phyloP scores from a whole-genome alignment of 2,329 filamentous ascomycete genomes.

The Nemania sp. region DNA sequence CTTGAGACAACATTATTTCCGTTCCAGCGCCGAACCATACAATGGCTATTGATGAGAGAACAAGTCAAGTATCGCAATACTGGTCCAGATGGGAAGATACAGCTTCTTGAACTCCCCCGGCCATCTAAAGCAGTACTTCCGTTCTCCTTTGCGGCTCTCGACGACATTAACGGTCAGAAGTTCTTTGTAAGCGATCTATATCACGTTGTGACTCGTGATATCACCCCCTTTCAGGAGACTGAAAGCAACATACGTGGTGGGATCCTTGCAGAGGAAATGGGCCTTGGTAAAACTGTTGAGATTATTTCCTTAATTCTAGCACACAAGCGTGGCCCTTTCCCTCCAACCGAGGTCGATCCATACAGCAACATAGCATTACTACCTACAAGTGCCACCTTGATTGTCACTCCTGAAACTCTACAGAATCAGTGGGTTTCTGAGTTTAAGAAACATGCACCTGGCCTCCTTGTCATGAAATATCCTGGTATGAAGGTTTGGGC shows the following conservation, averaged over 20 bases:
- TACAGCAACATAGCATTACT: slow-evolving; percentile 59
- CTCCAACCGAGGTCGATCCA: slow-evolving; percentile 50
- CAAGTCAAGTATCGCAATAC: slow-evolving; percentile 63
- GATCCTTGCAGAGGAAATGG: slow-evolving; percentile 85
- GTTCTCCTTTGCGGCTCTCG: slow-evolving; percentile 58
- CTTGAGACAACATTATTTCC: slow-evolving; percentile 71
- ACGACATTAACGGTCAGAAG: slow-evolving; percentile 59
- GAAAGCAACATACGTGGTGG: slow-evolving; percentile 66
- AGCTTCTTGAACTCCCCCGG: slow-evolving; percentile 47
- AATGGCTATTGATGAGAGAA: slow-evolving; percentile 78
- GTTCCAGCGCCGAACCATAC: slow-evolving; percentile 77
- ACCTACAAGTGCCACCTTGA: slow-evolving; percentile 68
- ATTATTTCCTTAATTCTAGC: slow-evolving; percentile 76
- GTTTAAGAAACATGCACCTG: slow-evolving; percentile 68
- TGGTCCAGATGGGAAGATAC: slow-evolving; percentile 32
- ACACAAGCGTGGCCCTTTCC: slow-evolving; percentile 60
- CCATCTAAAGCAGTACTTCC: slow-evolving; percentile 46
- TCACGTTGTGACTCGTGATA: slow-evolving; percentile 67
- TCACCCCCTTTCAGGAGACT: slow-evolving; percentile 56
- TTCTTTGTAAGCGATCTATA: slow-evolving; percentile 68
- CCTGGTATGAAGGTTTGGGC: slow-evolving; percentile 59
- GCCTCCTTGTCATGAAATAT: slow-evolving; percentile 68
- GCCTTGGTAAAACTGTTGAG: slow-evolving; percentile 83
- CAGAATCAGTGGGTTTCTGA: slow-evolving; percentile 72
- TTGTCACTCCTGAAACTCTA: slow-evolving; percentile 69